phyloP scores from a whole-genome alignment of 139 green algal species.

The Marvania coccoides region DNA sequence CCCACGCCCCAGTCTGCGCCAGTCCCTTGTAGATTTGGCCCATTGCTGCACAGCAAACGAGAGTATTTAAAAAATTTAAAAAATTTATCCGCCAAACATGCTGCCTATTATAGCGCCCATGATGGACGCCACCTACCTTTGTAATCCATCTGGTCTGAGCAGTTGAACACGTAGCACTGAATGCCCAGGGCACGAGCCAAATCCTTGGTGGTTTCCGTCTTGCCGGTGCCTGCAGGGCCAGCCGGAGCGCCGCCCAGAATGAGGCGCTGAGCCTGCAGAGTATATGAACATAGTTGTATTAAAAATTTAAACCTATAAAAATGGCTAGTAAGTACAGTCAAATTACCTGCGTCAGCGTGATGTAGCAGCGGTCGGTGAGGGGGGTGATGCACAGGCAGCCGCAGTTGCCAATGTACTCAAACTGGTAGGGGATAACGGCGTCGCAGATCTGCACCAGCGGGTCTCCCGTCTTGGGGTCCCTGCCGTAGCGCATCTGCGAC shows the following conservation, averaged over 20 bases:
- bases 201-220: slow-evolving; percentile 90
- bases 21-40: slow-evolving; percentile 88
- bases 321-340: not conserved
- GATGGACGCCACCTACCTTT: too few species aligned
- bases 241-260: slow-evolving; percentile 80
- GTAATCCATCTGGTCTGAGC: slow-evolving; percentile 93
- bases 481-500: slow-evolving; percentile 81
- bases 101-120: too few species aligned
- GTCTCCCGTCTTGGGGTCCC: slow-evolving; percentile 68
- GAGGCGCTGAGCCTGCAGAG: slow-evolving; percentile 56
- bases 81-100: not conserved
- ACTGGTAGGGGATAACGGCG: slow-evolving; percentile 79
- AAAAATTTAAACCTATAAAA: not conserved
- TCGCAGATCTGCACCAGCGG: slow-evolving; percentile 81
- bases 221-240: slow-evolving; percentile 79
- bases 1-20: slow-evolving; percentile 85
- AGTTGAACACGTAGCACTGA: slow-evolving; percentile 95
- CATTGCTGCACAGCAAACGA: too few species aligned
- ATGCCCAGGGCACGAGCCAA: slow-evolving; percentile 73
- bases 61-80: too few species aligned
- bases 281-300: not conserved
- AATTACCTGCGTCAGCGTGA: slow-evolving; percentile 84
- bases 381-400: slow-evolving; percentile 93
- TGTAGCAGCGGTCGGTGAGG: slow-evolving; percentile 92
- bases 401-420: slow-evolving; percentile 92